These are phyloP conservation scores for Ogataea minuta DNA, from an alignment of 805 yeast genomes.

Conservation along the genomic window DNA sequence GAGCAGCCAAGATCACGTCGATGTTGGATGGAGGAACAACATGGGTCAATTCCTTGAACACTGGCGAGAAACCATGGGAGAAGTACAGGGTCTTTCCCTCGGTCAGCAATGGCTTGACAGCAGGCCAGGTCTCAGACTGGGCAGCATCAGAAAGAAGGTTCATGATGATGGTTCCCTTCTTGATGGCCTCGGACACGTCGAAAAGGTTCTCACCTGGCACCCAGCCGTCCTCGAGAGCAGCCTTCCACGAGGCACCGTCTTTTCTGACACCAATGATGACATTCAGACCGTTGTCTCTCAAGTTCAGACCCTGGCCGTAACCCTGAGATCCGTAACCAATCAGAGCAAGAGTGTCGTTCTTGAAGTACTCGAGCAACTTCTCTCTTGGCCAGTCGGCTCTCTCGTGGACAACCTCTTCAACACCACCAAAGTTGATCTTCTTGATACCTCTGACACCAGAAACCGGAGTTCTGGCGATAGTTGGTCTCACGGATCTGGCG, in stretches of 20 bases:
- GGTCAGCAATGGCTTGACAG: conserved; percentile 86
- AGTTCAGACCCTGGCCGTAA: conserved; percentile 99
- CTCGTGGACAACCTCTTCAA: conserved; percentile 94
- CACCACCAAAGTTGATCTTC: conserved; percentile 96
- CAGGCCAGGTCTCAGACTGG: conserved; percentile 96
- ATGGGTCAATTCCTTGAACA: conserved; percentile 94
- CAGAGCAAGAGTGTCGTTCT: conserved; percentile 94
- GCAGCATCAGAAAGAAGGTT: conserved; percentile 99
- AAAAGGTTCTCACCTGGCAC: conserved; percentile 98
- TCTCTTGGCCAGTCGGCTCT: conserved; percentile 99
- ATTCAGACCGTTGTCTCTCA: conserved; percentile 98
- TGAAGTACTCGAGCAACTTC: conserved; percentile 93
- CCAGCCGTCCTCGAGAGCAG: conserved; percentile 99
- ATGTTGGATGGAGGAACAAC: conserved; percentile 94
- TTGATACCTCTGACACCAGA: conserved; percentile 84
- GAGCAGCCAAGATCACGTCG: conserved; percentile 98
- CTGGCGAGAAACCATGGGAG: conserved; percentile 99
- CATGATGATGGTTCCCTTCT: conserved; percentile 92
- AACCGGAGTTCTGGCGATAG: conserved; percentile 41
- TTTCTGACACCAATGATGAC: conserved; percentile 98
- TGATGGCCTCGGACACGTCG: conserved; percentile 90
- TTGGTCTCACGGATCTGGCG: conserved; percentile 47
- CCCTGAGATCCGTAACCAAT: conserved; percentile 99
- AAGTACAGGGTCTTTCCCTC: conserved; percentile 98
- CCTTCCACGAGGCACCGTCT: conserved; percentile 99